These are phyloP conservation scores for Cicer bijugum DNA, from an alignment of 306 rosid species.

Conservation along the genomic window DNA sequence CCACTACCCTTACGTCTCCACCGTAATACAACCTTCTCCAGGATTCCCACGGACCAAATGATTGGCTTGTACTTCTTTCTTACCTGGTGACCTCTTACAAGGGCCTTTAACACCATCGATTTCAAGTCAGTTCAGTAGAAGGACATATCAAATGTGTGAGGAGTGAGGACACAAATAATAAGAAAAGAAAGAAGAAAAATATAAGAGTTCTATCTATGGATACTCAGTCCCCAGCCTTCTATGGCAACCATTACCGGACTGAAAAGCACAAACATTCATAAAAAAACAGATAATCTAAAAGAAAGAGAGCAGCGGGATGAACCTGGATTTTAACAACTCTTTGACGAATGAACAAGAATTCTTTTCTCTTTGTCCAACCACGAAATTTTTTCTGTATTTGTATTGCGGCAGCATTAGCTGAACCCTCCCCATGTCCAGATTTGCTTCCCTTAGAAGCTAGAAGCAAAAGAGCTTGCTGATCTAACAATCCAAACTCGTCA, in stretches of 20 bases:
- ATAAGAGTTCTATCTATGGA: not conserved
- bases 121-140: slow-evolving; percentile 56
- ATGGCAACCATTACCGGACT: not conserved
- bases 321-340: slow-evolving; percentile 94
- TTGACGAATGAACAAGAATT: slow-evolving; percentile 76
- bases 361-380: slow-evolving; percentile 92
- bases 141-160: slow-evolving; percentile 21
- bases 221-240: not conserved
- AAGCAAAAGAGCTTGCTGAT: slow-evolving; percentile 62
- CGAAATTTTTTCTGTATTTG: slow-evolving; percentile 90
- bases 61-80: slow-evolving; percentile 71
- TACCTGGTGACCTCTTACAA: slow-evolving; percentile 93
- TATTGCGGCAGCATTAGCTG: slow-evolving; percentile 65
- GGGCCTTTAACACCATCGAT: slow-evolving; percentile 68
- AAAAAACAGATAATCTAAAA: slow-evolving; percentile 12
- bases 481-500: slow-evolving; percentile 59
- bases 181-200: not conserved
- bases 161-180: not conserved
- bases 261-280: not conserved
- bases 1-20: slow-evolving; percentile 96
- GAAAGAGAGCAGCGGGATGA: slow-evolving; percentile 30
- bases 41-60: slow-evolving; percentile 86
- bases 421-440: slow-evolving; percentile 56
- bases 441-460: slow-evolving; percentile 57
- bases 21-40: slow-evolving; percentile 83